A percentile compares a stretch with the other conserved stretches of the same genome.
Evolutionary conservation across 2,329 filamentous ascomycete species (phyloP).

Genomic region (Fusarium veterinarium): DNA sequence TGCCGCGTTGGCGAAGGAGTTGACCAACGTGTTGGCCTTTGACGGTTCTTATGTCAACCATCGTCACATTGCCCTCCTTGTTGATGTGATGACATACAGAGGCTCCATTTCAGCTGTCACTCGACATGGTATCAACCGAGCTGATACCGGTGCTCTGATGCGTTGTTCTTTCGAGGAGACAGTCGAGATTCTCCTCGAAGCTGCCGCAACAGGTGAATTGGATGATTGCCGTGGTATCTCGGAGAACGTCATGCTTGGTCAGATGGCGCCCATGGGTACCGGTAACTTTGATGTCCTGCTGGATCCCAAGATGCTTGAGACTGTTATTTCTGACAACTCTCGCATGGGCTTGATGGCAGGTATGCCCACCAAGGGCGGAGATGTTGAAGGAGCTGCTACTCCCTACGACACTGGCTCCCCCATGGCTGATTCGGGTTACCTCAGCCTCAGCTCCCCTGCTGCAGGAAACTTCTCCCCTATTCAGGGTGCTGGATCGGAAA

Average conservation of each 20-base stretch:
- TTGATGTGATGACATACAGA: slow-evolving; percentile 97
- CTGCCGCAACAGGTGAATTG: slow-evolving; percentile 91
- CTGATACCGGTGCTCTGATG: slow-evolving; percentile 98
- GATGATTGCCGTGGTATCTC: slow-evolving; percentile 98
- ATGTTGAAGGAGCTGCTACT: slow-evolving; percentile 86
- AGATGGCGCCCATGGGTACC: slow-evolving; percentile 96
- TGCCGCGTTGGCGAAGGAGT: slow-evolving; percentile 84
- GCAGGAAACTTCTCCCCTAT: slow-evolving; percentile 81
- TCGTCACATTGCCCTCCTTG: slow-evolving; percentile 92
- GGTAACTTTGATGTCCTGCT: slow-evolving; percentile 94
- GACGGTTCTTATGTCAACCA: slow-evolving; percentile 99
- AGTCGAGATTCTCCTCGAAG: slow-evolving; percentile 96
- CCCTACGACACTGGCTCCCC: slow-evolving; percentile 93
- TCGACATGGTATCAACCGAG: slow-evolving; percentile 97
- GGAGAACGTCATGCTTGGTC: slow-evolving; percentile 98
- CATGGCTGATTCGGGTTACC: slow-evolving; percentile 76
- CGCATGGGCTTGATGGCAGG: slow-evolving; percentile 85
- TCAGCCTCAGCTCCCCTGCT: slow-evolving; percentile 71
- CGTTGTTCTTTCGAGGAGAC: slow-evolving; percentile 99
- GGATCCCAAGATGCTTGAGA: slow-evolving; percentile 95
- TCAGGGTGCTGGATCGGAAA: slow-evolving; percentile 78
- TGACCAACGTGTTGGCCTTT: slow-evolving; percentile 94
- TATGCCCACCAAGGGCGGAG: slow-evolving; percentile 79
- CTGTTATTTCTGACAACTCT: slow-evolving; percentile 92
- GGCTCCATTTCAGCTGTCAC: slow-evolving; percentile 96